A percentile compares a stretch with the other conserved stretches of the same genome.
Evolutionary conservation across 192 early-diverging fungal genomes (phyloP).

Genomic region (Coemansia aciculifera): DNA sequence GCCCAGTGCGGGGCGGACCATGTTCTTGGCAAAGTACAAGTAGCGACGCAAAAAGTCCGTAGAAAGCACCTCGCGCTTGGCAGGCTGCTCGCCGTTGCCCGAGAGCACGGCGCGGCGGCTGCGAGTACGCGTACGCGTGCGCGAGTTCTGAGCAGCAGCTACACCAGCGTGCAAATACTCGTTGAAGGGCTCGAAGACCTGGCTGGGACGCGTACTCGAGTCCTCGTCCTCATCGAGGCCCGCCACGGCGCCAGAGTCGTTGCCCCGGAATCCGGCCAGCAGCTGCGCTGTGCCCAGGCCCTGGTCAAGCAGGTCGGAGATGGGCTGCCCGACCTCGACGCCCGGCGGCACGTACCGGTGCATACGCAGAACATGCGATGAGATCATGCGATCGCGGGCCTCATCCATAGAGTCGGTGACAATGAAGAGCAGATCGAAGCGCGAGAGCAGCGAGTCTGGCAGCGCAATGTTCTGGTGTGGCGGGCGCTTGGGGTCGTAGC

Average conservation of each 20-base stretch:
- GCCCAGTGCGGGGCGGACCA: slow-evolving; percentile 80
- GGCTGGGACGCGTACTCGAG: slow-evolving; percentile 60
- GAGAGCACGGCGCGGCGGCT: slow-evolving; percentile 29
- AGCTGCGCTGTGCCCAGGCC: slow-evolving; percentile 35
- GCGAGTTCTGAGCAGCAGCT: slow-evolving; percentile 26
- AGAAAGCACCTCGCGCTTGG: slow-evolving; percentile 69
- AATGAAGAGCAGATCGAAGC: slow-evolving; percentile 97
- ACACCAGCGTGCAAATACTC: slow-evolving; percentile 78
- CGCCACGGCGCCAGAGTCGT: slow-evolving; percentile 50
- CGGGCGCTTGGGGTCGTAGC: slow-evolving; percentile 82
- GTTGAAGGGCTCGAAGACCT: slow-evolving; percentile 89
- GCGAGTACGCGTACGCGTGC: slow-evolving; percentile 28
- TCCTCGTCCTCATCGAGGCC: slow-evolving; percentile 52
- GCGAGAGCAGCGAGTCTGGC: slow-evolving; percentile 92
- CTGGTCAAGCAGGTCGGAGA: slow-evolving; percentile 49
- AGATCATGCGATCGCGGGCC: slow-evolving; percentile 79
- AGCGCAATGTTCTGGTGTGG: slow-evolving; percentile 94
- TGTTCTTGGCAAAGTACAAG: slow-evolving; percentile 89
- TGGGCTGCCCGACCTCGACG: slow-evolving; percentile 73
- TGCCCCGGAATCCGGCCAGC: slow-evolving; percentile 29
- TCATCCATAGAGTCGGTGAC: slow-evolving; percentile 92
- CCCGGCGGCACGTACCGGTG: slow-evolving; percentile 89
- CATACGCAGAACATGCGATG: slow-evolving; percentile 91
- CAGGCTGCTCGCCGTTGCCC: slow-evolving; percentile 24
- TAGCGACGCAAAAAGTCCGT: slow-evolving; percentile 93